Evolutionary conservation across 2,329 filamentous ascomycete species (phyloP), one percentile per base, ranked within the genome.

Genomic region (Hymenoscyphus fructigenus): DNA sequence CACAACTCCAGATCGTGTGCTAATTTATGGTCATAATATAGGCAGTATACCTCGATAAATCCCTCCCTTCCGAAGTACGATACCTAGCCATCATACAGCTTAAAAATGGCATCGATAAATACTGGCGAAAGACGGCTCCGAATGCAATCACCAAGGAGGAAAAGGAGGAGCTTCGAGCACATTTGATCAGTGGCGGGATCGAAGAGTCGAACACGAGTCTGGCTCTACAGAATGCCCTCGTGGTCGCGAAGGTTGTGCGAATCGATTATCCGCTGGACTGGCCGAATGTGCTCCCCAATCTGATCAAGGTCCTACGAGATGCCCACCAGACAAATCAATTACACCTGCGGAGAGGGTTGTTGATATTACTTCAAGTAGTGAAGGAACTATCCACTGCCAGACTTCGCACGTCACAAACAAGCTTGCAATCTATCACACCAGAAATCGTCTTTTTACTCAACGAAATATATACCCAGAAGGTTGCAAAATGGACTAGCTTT

Each of bases 51-150:
- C 84, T 97, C 68, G 91, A 97, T 79, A 88, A 87, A 67, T 87
- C 87, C 1, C 81, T 96, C 1, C 91, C 92, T 1, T 79, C 86
- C 65, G 89, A 96, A 73, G 85, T 94, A 61, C 91, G 95, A 67
- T 93, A 96, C 74, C 88, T 97, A 12, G 91, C 94, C 62, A 87
- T 98, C 65, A 97, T 98, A 70, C 91, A 97, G 75, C 84, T 99
- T 62, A 98, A 98, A 77, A 97, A 98, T 77, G 95, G 93, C 63
- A 93, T 98, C 77, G 94, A 98, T 76, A 93, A 90, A 75, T 92
- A 93, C 78, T 99, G 95, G 95, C 86, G 95, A 75, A 92, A 84
- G 75, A 79, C 38, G 70, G 78, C 64, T 60, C 76, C 32, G 75
- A 91, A 91, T 38, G 87, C 91, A 59, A 85, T 90, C 64, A 87